Conservation (phyloP, 2,329 filamentous ascomycete species). For the Colletotrichum gigasporum region DNA sequence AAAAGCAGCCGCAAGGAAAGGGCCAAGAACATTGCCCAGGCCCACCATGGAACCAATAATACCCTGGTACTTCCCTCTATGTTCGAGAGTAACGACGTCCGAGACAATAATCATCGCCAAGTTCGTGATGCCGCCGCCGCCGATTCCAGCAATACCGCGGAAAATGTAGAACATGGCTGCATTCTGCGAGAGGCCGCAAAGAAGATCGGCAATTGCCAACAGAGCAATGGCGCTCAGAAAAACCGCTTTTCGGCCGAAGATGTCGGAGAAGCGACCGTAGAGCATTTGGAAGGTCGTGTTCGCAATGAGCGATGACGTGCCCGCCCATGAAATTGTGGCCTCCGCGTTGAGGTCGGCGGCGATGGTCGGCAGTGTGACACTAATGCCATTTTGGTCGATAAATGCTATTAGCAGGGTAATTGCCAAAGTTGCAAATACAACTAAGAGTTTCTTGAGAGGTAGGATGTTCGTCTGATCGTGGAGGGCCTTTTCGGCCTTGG, state of each 20-base stretch:
- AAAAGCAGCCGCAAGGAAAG: conserved; percentile 53
- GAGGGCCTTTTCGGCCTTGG: conserved; percentile 52
- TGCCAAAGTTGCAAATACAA: conserved; percentile 62
- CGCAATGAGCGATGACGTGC: conserved; percentile 61
- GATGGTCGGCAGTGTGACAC: conserved; percentile 60
- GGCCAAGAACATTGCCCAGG: conserved; percentile 52
- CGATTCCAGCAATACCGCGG: conserved; percentile 68
- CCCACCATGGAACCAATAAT: conserved; percentile 51
- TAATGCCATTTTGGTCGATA: conserved; percentile 67
- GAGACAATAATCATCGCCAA: conserved; percentile 70
- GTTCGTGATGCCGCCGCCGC: conserved; percentile 67
- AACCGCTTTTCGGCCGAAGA: conserved; percentile 68
- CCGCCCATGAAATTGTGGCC: conserved; percentile 65
- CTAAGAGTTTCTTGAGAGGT: conserved; percentile 56
- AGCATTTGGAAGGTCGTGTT: conserved; percentile 72
- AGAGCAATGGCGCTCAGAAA: conserved; percentile 62
- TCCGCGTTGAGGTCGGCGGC: conserved; percentile 54
- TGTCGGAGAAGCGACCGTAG: conserved; percentile 70
- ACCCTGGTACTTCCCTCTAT: conserved; percentile 65
- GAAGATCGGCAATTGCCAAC: conserved; percentile 64
- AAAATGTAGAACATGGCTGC: conserved; percentile 69
- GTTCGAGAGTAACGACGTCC: conserved; percentile 66
- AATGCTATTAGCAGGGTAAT: conserved; percentile 63
- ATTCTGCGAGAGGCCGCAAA: conserved; percentile 66
- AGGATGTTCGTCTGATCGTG: conserved; percentile 68